Percentiles rank a stretch among this genome's conserved stretches.
These are phyloP conservation scores for Sodiomyces alkalinus DNA, from an alignment of 2,329 filamentous ascomycete species.

Conservation along the genomic window DNA sequence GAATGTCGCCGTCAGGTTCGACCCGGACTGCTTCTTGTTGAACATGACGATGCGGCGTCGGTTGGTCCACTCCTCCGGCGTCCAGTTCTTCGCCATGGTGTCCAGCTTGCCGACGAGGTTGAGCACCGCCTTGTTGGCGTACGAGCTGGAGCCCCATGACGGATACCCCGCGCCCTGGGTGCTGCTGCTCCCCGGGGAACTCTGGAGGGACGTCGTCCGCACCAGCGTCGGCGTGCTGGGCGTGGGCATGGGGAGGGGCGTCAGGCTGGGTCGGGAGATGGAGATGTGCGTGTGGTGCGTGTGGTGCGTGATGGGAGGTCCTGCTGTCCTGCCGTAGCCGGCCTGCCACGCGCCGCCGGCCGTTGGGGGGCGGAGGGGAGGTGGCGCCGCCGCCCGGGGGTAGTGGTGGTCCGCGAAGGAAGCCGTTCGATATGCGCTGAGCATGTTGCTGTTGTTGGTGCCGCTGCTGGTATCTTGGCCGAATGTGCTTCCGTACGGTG, in stretches of 20 bases:
- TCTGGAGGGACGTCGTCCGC: constrained; percentile 38
- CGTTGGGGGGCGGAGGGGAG: constrained; percentile 22
- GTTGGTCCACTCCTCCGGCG: constrained; percentile 60
- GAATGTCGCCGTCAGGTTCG: constrained; percentile 69
- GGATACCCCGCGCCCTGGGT: constrained; percentile 42
- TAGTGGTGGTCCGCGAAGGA: constrained; percentile 34
- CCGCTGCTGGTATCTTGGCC: constrained; percentile 23
- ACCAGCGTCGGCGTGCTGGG: constrained; percentile 32
- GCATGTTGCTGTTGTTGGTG: constrained; percentile 42
- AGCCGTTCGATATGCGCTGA: constrained; percentile 36
- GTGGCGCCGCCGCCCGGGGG: constrained; percentile 16
- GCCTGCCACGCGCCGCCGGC: constrained; percentile 23
- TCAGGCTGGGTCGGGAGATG: constrained; percentile 29
- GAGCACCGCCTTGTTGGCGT: constrained; percentile 69
- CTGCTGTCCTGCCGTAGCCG: constrained; percentile 19
- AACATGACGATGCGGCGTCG: constrained; percentile 82
- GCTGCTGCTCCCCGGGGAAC: constrained; percentile 19
- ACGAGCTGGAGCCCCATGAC: constrained; percentile 52
- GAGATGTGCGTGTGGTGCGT: constrained; percentile 17
- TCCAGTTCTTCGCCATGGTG: constrained; percentile 73
- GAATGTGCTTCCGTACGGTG: constrained; percentile 21
- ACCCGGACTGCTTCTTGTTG: constrained; percentile 65
- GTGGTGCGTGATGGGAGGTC: constrained; percentile 18
- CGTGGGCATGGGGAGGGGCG: constrained; percentile 31
- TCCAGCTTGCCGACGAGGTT: constrained; percentile 79